phyloP scores from a whole-genome alignment of 768 basidiomycete species.

The Trametes maxima region DNA sequence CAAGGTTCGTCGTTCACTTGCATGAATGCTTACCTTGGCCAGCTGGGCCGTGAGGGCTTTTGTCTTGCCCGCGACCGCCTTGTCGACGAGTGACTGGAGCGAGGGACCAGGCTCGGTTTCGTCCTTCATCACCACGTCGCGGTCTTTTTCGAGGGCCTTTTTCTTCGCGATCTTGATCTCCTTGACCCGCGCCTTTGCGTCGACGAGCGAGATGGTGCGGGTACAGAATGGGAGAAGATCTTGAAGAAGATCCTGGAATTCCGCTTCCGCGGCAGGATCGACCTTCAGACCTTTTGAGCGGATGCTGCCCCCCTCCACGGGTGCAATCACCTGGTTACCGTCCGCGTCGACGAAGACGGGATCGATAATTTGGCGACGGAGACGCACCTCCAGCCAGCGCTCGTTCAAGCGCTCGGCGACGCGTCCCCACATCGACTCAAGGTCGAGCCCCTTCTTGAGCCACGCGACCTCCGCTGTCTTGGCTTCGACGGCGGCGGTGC shows the following conservation, averaged over 20 bases:
- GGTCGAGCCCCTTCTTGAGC: no score
- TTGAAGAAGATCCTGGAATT: background rate
- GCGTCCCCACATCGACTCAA: no score
- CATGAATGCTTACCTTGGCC: background rate
- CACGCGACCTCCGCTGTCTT: no score
- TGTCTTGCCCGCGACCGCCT: background rate
- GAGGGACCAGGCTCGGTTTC: background rate
- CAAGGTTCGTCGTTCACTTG: background rate
- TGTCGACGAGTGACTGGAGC: constrained; percentile 8
- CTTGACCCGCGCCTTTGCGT: background rate
- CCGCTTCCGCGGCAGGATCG: no score
- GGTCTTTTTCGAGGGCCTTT: background rate
- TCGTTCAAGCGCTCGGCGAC: no score
- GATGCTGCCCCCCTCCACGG: no score
- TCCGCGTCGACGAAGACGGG: no score
- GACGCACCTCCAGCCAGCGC: no score
- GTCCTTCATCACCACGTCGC: background rate
- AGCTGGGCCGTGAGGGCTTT: background rate
- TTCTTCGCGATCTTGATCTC: background rate
- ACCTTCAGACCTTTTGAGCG: no score
- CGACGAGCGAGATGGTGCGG: background rate
- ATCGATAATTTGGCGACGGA: no score
- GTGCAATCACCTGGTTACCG: no score
- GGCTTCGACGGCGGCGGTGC: no score
- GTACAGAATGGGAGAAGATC: background rate